A percentile compares a stretch with the other conserved stretches of the same genome.
These are phyloP conservation scores for Aspergillus sojae DNA, from an alignment of 2,329 filamentous ascomycete genomes.

Conservation along the genomic window DNA sequence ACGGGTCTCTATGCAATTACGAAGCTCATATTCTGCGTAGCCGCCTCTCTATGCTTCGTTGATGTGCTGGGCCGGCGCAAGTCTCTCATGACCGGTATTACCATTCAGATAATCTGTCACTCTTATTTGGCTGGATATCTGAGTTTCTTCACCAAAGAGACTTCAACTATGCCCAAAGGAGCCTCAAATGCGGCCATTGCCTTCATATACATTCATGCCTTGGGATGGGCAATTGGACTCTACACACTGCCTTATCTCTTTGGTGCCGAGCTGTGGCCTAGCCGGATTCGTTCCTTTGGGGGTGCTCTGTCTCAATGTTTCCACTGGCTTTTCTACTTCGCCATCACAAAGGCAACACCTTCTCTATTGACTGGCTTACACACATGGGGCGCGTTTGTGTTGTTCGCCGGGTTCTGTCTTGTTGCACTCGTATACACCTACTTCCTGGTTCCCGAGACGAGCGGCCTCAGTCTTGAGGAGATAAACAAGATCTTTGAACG, in stretches of 20 bases:
- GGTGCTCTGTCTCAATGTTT: constrained; percentile 40
- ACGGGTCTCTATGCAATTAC: constrained; percentile 46
- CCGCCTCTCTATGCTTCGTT: constrained; percentile 49
- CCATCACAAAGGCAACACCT: constrained; percentile 39
- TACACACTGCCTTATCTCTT: constrained; percentile 49
- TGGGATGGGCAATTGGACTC: constrained; percentile 45
- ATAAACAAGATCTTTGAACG: too few relatives aligned
- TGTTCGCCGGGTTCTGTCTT: too few relatives aligned
- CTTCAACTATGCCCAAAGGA: constrained; percentile 5
- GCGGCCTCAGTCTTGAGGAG: too few relatives aligned
- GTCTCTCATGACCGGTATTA: constrained; percentile 39
- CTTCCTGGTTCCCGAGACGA: too few relatives aligned
- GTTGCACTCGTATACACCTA: too few relatives aligned
- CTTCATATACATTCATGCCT: constrained; percentile 49
- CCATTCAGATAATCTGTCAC: constrained; percentile 45
- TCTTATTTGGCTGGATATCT: constrained; percentile 30
- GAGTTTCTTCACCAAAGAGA: too few relatives aligned
- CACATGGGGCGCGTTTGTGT: too few relatives aligned
- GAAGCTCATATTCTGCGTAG: constrained; percentile 47
- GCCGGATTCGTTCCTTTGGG: constrained; percentile 49
- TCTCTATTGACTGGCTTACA: constrained; percentile 24
- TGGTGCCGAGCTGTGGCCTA: constrained; percentile 49
- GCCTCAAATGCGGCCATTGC: constrained; percentile 45
- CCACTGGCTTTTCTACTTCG: constrained; percentile 50
- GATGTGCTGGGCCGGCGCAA: constrained; percentile 47